A percentile compares a stretch with the other conserved stretches of the same genome.
phyloP scores from a whole-genome alignment of 2,329 filamentous ascomycete species.

The Fusarium ambrosium region DNA sequence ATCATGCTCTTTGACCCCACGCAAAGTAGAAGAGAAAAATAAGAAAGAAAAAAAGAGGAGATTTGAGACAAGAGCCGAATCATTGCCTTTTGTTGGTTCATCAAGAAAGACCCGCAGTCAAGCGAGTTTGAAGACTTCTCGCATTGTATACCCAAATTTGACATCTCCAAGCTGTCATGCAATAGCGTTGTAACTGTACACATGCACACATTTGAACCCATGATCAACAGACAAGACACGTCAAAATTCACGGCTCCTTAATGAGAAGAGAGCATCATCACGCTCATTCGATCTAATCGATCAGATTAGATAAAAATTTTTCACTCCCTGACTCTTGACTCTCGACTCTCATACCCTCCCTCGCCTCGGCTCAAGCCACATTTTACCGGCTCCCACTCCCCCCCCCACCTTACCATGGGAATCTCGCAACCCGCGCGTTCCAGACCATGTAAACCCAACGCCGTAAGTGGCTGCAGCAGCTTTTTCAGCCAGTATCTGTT shows the following conservation, averaged over 20 bases:
- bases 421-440: conserved; percentile 27
- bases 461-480: background rate
- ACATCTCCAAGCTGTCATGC: background rate
- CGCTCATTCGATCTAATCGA: conserved; percentile 37
- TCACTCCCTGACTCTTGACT: background rate
- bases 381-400: background rate
- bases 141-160: background rate
- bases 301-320: conserved; percentile 45
- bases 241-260: background rate
- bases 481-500: background rate
- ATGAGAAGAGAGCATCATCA: too few relatives aligned
- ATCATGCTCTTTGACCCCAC: conserved; percentile 9
- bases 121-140: background rate
- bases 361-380: conserved; percentile 1
- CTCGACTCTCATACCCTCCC: background rate
- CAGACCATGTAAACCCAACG: conserved; percentile 23
- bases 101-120: background rate
- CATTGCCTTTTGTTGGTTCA: background rate
- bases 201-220: background rate
- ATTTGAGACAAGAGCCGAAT: background rate
- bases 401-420: conserved; percentile 18
- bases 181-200: background rate
- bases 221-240: background rate
- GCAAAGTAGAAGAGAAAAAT: background rate
- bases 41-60: background rate